phyloP scores from a whole-genome alignment of 2,329 filamentous ascomycete species.

The Hypoxylon sp. region DNA sequence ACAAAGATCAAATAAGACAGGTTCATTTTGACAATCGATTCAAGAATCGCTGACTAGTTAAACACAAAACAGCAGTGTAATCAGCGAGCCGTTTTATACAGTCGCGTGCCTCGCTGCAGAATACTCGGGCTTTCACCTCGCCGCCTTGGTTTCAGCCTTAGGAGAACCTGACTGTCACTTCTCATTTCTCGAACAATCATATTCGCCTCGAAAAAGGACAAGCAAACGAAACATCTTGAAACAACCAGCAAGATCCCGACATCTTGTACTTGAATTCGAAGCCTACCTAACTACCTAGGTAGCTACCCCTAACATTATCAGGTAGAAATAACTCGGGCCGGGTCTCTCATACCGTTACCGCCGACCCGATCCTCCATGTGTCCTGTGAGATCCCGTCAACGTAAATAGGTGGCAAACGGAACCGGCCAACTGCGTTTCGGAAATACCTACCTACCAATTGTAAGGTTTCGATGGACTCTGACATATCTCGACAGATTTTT shows the following conservation, averaged over 20 bases:
- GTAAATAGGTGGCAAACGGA: conserved; percentile 3
- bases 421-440: not conserved
- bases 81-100: conserved; percentile 7
- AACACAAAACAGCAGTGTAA: conserved; percentile 13
- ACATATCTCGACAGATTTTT: not conserved
- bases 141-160: not conserved
- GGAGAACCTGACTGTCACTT: not conserved
- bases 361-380: too few species aligned
- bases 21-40: conserved; percentile 14
- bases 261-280: not conserved
- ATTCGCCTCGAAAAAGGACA: not conserved
- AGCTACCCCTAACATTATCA: not conserved
- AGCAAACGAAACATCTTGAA: conserved; percentile 17
- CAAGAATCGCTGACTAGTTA: too few species aligned
- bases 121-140: not conserved
- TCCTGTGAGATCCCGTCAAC: conserved; percentile 1
- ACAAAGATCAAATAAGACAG: not conserved
- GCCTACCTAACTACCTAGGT: not conserved
- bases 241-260: not conserved
- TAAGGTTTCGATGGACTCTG: not conserved
- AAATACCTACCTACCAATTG: not conserved
- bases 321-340: not conserved
- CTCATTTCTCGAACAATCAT: not conserved
- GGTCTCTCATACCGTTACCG: not conserved
- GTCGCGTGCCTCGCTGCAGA: not conserved